Base-by-base conservation (phyloP, 1,284 basidiomycete species). In the Leccinum ponderosum region DNA sequence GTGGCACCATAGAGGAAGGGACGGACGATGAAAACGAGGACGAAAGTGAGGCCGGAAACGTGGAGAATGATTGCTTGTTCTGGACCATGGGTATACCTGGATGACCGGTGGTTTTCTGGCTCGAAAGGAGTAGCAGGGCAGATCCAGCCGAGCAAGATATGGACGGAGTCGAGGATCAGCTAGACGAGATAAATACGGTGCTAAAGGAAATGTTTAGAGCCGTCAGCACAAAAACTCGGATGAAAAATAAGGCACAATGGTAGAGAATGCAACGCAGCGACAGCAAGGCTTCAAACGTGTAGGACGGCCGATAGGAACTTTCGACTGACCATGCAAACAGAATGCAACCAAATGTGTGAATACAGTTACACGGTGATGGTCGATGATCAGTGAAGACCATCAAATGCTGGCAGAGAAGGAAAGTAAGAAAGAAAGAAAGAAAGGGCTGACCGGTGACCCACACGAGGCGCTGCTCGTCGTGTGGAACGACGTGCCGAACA, bases 11-110 rank as follows among this genome's bases (percentile, higher is more conserved):
- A 62, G 77, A 74, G 61, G 79, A 75, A 62, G 72, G 73, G 61
- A 73, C 72, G 65, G 78, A 75, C 66, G 79, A 76, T 62, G 76
- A 72, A 66, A 80, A 76, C 64, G 79, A 80, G 72, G 81, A 78
- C 37, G 77, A 75, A 63, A 77, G 73, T 53, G 77, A 79, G 72
- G 73, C 71, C 57, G 71, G 70, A 62, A 80, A 80, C 64, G 69
- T 70, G 65, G 78, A 74, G 53, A 73, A 64, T 60, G 72, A 73
- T 66, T 71, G 66, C 68, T 75, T 68, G 73, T 67, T 75, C 68
- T 72, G 71, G 70, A 66, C 68, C 69, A 71, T 68, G 67, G 67
- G 64, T 69, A 63, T 48, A 59, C 66, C 66, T 68, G 68, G 64
- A 65, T 66, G 65, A 72, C 68, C 70, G 66, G 66, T 68, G 68